Evolutionary conservation across 192 early-diverging fungal genomes (phyloP), one percentile per base, ranked within the genome.

Genomic region (Linnemannia hyalina): DNA sequence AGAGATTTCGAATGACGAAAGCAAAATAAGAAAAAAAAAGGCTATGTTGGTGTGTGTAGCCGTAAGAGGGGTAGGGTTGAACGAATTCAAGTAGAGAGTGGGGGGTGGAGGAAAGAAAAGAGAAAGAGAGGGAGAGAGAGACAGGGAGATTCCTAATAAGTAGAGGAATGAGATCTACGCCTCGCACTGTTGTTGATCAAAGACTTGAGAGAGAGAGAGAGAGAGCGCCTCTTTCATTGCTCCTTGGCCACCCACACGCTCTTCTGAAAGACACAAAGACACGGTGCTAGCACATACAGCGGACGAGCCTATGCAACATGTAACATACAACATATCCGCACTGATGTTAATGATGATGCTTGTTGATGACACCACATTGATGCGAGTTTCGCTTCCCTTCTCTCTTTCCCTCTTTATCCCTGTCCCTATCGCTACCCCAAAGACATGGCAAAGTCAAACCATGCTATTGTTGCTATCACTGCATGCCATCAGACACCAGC

Each of bases 21-120:
- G 47, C 49, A 16, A 18, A 71, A 55, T 38, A 70, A 78, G 23
- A 49, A 52, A 70, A 71, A 36, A 71, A 71, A 26, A 23, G 70
- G 38, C 32, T 35, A 23, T 22, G 32, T 16, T 29, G 65, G 65
- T 11, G 23, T 52, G 49, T 35, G 49, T 20, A 52, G 49, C 49
- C 55, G 16, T 4, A 26, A 6, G 7, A 10, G 55, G 55, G n/a
- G 55, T 18, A 26, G 55, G 54, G 44, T 46, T 46, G 44, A 26
- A 57, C 2, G 55, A 23, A 10, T 57, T n/a, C 16, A 55, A 23
- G 22, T 0, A 18, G 47, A 13, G 47, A 49, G 47, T 13, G 47
- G 8, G 47, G 47, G 47, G 47, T 49, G 47, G 47, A 57, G 9
- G 35, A 29, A 73, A 73, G 26, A 15, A 73, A 6, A 18, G n/a